Percentiles rank a stretch among this genome's conserved stretches.
Conservation (phyloP, 148 eudicot genomes). For the Rhododendron henanense region DNA sequence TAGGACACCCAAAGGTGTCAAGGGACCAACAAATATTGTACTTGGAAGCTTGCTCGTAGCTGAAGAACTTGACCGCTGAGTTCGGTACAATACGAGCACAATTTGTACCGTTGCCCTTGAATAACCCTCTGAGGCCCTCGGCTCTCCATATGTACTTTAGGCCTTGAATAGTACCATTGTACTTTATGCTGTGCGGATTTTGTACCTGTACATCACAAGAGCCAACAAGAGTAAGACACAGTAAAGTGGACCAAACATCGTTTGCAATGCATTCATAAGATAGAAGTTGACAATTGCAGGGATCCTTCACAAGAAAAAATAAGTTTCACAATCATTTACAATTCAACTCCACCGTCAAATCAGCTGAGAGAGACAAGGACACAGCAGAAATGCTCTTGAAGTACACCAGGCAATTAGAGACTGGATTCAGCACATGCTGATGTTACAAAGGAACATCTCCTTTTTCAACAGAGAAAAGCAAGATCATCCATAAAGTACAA, state of each 20-base stretch:
- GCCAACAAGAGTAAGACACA: background rate
- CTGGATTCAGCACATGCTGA: background rate
- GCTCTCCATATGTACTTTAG: slow-evolving; percentile 72
- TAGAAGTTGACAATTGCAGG: background rate
- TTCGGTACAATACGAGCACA: slow-evolving; percentile 91
- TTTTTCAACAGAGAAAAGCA: background rate
- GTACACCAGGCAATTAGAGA: background rate
- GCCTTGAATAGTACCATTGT: slow-evolving; percentile 76
- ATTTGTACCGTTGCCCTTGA: slow-evolving; percentile 86
- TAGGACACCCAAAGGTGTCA: background rate
- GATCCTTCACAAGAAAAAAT: background rate
- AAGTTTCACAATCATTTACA: background rate
- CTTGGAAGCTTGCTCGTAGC: slow-evolving; percentile 88
- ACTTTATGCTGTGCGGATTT: slow-evolving; percentile 75
- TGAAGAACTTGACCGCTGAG: slow-evolving; percentile 84
- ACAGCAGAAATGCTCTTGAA: background rate
- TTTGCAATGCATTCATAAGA: background rate
- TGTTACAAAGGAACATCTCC: background rate
- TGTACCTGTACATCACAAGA: slow-evolving; percentile 49
- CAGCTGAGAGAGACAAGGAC: background rate
- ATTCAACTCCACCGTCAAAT: background rate
- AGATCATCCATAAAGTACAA: background rate
- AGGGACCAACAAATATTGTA: slow-evolving; percentile 23
- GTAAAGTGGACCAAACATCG: background rate
- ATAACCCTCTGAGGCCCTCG: slow-evolving; percentile 76